Conservation (phyloP, 768 basidiomycete genomes). For the Lepiota brunneoincarnata region DNA sequence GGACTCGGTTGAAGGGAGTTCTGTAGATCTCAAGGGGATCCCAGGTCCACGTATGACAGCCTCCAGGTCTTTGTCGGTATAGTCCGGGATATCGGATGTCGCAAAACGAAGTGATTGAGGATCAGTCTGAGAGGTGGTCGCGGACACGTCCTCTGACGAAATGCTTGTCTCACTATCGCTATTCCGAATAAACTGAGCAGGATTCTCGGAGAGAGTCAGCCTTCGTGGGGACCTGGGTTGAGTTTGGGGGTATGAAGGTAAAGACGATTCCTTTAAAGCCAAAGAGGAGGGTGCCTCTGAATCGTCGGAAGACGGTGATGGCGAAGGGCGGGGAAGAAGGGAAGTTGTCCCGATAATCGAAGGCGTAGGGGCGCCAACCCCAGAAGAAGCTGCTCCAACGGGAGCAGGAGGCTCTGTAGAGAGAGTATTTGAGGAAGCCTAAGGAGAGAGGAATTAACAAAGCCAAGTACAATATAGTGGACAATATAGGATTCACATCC, state of each 20-base stretch:
- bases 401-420: slow-evolving; percentile 3
- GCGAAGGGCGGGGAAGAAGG: background rate
- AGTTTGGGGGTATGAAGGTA: too few species aligned
- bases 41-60: slow-evolving; percentile 38
- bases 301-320: too few species aligned
- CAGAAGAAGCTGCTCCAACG: background rate
- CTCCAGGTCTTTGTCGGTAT: slow-evolving; percentile 32
- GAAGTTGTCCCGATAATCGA: slow-evolving; percentile 4
- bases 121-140: background rate
- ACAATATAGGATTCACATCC: background rate
- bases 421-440: slow-evolving; percentile 1
- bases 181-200: too few species aligned
- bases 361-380: background rate
- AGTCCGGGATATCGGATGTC: slow-evolving; percentile 14
- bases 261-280: too few species aligned
- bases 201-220: too few species aligned
- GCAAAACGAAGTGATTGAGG: background rate
- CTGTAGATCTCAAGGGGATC: slow-evolving; percentile 24
- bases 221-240: too few species aligned
- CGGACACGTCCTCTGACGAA: background rate
- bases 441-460: background rate
- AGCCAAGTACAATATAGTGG: background rate
- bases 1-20: slow-evolving; percentile 38
- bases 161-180: background rate
- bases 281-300: too few species aligned